Evolutionary conservation across 1,139 yeast genomes (phyloP), one percentile per base, ranked within the genome.

Genomic region (Debaryomycetaceae sp.): DNA sequence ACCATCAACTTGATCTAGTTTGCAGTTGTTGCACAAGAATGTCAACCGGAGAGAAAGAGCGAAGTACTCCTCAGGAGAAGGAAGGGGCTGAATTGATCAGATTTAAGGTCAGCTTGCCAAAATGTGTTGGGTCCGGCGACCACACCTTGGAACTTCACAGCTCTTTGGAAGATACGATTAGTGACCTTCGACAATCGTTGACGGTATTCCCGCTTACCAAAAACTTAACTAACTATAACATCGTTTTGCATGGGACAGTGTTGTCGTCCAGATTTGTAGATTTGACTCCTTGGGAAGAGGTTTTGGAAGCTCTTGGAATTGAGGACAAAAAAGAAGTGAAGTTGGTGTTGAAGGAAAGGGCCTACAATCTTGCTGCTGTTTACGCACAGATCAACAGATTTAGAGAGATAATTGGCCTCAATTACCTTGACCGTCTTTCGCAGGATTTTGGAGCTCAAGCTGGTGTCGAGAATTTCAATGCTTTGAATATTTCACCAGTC

Each of bases 161-260:
- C 9, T 46, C 58, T 16, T 41, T 48, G 39, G 48, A 63, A 28
- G 87, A 81, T 49, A 62, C 80, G 22, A 55, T 85, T 42, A 66
- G 73, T 38, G 88, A 83, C 45, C 70, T 87, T 41, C 74, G 68
- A 49, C 81, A 79, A 55, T 73, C 83, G 17, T 63, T 87, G 41
- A 65, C 74, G 24, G 66, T 79, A 19, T 60, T 79, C 29, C 79
- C 83, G 11, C 68, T 70, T 24, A 74, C 83, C 33, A 73, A 75
- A 50, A 82, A 79, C 42, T 72, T 75, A 52, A 83, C 94, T 30
- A 76, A 79, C 52, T 87, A 79, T 55, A 64, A 73, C 6, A 65
- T 87, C 24, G 56, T 51, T 38, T 56, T 59, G 41, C 58, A 67
- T n/a, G 75, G 69, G 14, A 43, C 57, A 32, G 51, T 62, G 37